Evolutionary conservation across 305 asterid genomes (phyloP), one percentile per base, ranked within the genome.

Genomic region (Rubia tinctorum): DNA sequence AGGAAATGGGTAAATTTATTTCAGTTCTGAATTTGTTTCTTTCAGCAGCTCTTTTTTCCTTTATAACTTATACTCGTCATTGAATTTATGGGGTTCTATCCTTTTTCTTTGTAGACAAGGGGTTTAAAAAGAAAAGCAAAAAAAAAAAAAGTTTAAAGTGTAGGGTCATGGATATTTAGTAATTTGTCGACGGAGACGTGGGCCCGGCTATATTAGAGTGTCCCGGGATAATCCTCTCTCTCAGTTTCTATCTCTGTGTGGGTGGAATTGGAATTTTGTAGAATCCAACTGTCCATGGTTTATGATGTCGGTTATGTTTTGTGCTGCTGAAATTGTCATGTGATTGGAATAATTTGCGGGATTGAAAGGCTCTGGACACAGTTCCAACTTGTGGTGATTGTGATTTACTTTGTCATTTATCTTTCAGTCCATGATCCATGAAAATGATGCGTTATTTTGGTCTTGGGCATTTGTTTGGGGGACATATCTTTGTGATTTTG

Each of bases 131-230:
- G 17, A 25, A 22, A 25, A 23, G 11, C 34, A n/a, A n/a, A n/a
- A 25, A 61, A 25, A 12, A 6, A 25, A 22, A n/a, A 40, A 40
- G 22, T 4, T 18, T 44, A 30, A 18, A 22, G 12, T 23, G 55
- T 58, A 59, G 71, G 62, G 79, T 58, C 51, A 27, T 73, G 76
- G 68, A 60, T 59, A 6, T 18, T 37, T 64, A 37, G 69, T 43
- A 6, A 34, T 77, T 76, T 61, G 76, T 72, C 56, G 76, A 73
- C 18, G 74, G 84, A 67, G 89, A 81, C 83, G 78, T 72, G 84
- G 80, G 53, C 87, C 88, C 81, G 71, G 81, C 82, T 77, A 76
- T 82, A 87, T 84, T 86, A 83, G 84, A 72, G 80, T 58, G 83
- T 73, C 74, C 44, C 88, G 82, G 83, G 69, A 68, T 78, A 76